Percentiles rank a stretch among this genome's conserved stretches.
Conservation (phyloP, 75 land plant genomes). For the Azolla pinnata region DNA sequence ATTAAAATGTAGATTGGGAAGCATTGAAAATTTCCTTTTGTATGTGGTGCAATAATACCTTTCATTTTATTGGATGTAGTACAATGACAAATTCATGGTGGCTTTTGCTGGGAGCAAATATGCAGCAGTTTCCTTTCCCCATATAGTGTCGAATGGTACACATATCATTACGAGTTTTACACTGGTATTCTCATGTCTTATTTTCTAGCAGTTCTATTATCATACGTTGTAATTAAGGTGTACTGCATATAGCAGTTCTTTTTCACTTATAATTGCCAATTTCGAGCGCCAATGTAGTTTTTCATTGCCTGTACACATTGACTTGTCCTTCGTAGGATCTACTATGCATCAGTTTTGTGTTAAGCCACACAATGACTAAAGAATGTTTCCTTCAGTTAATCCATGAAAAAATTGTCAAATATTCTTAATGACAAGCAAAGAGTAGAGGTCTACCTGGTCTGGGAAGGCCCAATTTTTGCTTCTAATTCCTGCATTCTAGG, state of each 20-base stretch:
- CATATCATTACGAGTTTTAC: conserved; percentile 69
- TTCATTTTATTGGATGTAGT: conserved; percentile 17
- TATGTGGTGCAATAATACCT: too few relatives aligned
- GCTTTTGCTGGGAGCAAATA: conserved; percentile 73
- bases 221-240: not conserved
- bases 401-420: too few relatives aligned
- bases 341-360: too few relatives aligned
- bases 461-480: not conserved
- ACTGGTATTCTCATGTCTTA: conserved; percentile 33
- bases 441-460: not conserved
- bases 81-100: conserved; percentile 56
- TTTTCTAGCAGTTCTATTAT: not conserved
- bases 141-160: conserved; percentile 43
- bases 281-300: too few relatives aligned
- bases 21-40: too few relatives aligned
- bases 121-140: conserved; percentile 66
- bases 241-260: too few relatives aligned
- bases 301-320: too few relatives aligned
- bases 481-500: not conserved
- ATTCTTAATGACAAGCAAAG: not conserved
- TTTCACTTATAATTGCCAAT: too few relatives aligned
- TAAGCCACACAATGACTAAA: too few relatives aligned
- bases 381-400: too few relatives aligned
- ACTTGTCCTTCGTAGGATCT: too few relatives aligned
- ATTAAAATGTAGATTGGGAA: too few relatives aligned